Evolutionary conservation across 177 flowering plant genomes (phyloP), one percentile per base, ranked within the genome.

Genomic region (Tripterygium wilfordii): DNA sequence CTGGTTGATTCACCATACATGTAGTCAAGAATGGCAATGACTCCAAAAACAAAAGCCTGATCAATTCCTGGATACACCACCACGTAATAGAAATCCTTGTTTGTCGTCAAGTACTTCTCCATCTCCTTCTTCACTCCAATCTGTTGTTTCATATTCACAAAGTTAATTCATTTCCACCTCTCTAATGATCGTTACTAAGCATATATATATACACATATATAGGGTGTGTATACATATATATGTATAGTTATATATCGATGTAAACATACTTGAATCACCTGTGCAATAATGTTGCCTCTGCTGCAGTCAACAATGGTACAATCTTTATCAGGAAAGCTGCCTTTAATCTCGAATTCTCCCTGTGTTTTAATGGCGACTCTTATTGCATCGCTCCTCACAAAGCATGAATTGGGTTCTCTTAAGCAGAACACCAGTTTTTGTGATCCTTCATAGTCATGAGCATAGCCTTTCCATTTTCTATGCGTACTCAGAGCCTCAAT

Each of bases 1-100:
- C 58, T 52, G 0, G 94, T 92, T 2, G 91, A 82, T 58, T 78
- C 91, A 33, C 67, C 71, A 33, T 83, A 58, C 2, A 92, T 82
- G 64, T 86, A 66, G 63, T 92, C 98, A 31, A 92, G 82, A 58
- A 82, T 65, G 10, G 94, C 90, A 61, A 85, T 75, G 41, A 88
- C 75, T 44, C 95, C 98, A 44, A 77, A 58, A n/a, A 83, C 78
- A 54, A 88, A 88, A 19, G 90, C 95, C 48, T 83, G 90, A 61
- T 92, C 96, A 15, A 71, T 54, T 8, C 87, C 94, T 0, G 88
- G 70, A 49, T 75, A 78, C 39, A 88, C 69, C 47, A 61, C 49
- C 0, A 92, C 92, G 55, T 75, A 63, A 61, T 92, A 88, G 3
- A 85, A 17, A 62, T 92, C 95, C 49, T 78, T 82, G 65, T 77